Evolutionary conservation across 768 basidiomycete species (phyloP).

Genomic region (Suillus fuscotomentosus): DNA sequence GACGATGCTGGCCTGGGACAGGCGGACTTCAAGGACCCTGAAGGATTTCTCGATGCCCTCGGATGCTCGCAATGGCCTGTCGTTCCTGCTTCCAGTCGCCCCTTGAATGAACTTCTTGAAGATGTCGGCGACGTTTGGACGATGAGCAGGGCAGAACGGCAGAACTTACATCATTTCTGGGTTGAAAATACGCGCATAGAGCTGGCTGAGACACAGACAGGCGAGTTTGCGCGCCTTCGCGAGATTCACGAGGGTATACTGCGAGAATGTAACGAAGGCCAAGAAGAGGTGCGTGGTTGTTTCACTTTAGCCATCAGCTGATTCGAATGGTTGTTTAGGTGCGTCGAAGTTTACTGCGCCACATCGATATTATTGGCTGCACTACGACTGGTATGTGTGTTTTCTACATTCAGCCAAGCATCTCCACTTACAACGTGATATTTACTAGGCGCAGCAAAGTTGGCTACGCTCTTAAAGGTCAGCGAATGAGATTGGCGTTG

Average conservation of each 20-base stretch:
- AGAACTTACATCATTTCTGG: constrained; percentile 46
- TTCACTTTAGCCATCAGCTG: neutral
- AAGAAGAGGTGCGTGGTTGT: constrained; percentile 48
- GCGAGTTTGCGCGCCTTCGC: constrained; percentile 44
- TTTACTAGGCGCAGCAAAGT: constrained; percentile 63
- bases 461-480: constrained; percentile 57
- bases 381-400: constrained; percentile 65
- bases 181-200: constrained; percentile 35
- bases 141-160: constrained; percentile 51
- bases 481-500: constrained; percentile 3
- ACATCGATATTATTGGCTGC: constrained; percentile 67
- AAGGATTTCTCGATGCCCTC: constrained; percentile 37
- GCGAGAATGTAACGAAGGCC: constrained; percentile 36
- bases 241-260: constrained; percentile 40
- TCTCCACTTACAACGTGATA: neutral
- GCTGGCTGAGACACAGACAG: constrained; percentile 27
- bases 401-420: neutral
- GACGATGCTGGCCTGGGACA: neutral
- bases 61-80: constrained; percentile 36
- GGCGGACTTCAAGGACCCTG: constrained; percentile 21
- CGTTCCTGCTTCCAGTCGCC: constrained; percentile 36
- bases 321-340: constrained; percentile 34
- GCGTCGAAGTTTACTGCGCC: constrained; percentile 50
- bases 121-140: constrained; percentile 45
- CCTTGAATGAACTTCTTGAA: constrained; percentile 36